These are phyloP conservation scores for Candida michaelii DNA, from an alignment of 805 yeast species.

Conservation along the genomic window DNA sequence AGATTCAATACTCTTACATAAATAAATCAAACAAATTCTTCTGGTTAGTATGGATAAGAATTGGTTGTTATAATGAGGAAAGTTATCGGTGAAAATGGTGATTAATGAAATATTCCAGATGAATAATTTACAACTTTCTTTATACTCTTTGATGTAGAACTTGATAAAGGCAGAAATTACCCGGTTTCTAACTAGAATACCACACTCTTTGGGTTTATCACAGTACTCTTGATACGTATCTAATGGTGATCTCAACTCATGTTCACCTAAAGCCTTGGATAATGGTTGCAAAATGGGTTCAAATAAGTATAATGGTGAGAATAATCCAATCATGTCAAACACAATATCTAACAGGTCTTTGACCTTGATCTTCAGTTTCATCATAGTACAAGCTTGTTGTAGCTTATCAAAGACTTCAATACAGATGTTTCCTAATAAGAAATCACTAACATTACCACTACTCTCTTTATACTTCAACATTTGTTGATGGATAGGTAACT, in stretches of 20 bases:
- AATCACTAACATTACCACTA: conserved; percentile 17
- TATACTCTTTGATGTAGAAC: conserved; percentile 17
- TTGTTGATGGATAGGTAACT: conserved; percentile 20
- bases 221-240: not conserved
- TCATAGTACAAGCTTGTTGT: not conserved
- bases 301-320: conserved; percentile 2
- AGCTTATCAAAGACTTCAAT: conserved; percentile 6
- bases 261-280: too few relatives aligned
- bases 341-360: conserved; percentile 3
- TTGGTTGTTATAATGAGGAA: conserved; percentile 12
- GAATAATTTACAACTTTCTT: conserved; percentile 17
- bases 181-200: conserved; percentile 18
- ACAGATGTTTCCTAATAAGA: conserved; percentile 21
- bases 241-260: not conserved
- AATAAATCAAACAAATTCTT: conserved; percentile 12
- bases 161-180: conserved; percentile 19
- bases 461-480: conserved; percentile 18
- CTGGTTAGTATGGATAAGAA: conserved; percentile 14
- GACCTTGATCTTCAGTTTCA: not conserved
- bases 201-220: not conserved
- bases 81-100: conserved; percentile 5
- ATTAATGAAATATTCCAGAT: conserved; percentile 21
- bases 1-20: conserved; percentile 16
- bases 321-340: not conserved
- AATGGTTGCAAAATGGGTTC: not conserved